These are phyloP conservation scores for Fusarium pseudocircinatum DNA, from an alignment of 2,329 filamentous ascomycete genomes.

Conservation along the genomic window DNA sequence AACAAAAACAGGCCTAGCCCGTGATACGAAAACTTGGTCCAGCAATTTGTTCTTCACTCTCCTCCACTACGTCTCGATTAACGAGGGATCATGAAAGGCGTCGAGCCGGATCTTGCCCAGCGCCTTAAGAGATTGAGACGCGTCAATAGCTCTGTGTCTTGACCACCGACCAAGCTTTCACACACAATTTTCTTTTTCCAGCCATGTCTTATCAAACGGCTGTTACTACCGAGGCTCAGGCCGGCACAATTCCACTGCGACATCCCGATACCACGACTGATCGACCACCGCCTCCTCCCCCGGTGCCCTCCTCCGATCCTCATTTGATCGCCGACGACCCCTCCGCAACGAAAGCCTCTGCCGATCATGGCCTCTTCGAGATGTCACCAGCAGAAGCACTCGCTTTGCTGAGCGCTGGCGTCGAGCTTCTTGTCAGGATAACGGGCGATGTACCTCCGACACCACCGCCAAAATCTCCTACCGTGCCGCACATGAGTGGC, in stretches of 20 bases:
- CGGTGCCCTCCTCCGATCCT: conserved; percentile 53
- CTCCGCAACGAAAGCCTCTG: conserved; percentile 39
- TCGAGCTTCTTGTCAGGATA: conserved; percentile 76
- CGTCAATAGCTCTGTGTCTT: conserved; percentile 40
- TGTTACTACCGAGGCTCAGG: conserved; percentile 35
- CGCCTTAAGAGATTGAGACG: conserved; percentile 42
- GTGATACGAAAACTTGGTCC: conserved; percentile 18
- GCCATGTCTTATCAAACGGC: conserved; percentile 40
- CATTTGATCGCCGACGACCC: conserved; percentile 43
- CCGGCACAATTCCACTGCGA: conserved; percentile 33
- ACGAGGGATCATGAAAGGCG: conserved; percentile 44
- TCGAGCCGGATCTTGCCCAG: conserved; percentile 36
- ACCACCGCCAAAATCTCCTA: conserved; percentile 72
- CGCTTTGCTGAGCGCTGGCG: conserved; percentile 76
- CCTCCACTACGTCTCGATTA: conserved; percentile 24
- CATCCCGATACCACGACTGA: conserved; percentile 37
- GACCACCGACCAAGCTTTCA: conserved; percentile 19
- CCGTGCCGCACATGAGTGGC: conserved; percentile 72
- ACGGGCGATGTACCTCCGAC: conserved; percentile 84
- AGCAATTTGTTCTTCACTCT: neutral
- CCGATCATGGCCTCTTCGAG: conserved; percentile 74
- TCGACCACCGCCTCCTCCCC: conserved; percentile 54
- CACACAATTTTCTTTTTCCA: neutral
- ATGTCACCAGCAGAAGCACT: conserved; percentile 79
- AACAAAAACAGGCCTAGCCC: conserved; percentile 30